Percentiles rank a stretch among this genome's conserved stretches.
These are phyloP conservation scores for Volvox carteri DNA, from an alignment of 163 green algal species.

Conservation along the genomic window DNA sequence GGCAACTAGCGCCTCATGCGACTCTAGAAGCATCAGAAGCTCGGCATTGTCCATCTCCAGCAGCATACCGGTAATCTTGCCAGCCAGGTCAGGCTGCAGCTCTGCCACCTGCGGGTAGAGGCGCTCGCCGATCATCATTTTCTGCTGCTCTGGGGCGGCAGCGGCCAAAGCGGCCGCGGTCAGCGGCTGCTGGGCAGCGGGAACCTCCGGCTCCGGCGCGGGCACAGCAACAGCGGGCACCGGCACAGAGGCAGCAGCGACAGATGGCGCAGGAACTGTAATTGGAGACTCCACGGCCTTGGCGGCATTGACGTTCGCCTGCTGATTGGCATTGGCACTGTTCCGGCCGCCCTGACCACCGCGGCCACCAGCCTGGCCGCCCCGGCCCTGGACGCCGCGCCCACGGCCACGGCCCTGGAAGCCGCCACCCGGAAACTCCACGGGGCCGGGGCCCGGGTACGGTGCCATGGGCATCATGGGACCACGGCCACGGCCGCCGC, in stretches of 20 bases:
- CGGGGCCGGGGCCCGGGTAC: slow-evolving; percentile 34
- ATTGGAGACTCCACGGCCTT: slow-evolving; percentile 8
- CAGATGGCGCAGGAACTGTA: slow-evolving; percentile 35
- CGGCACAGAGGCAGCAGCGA: slow-evolving; percentile 50
- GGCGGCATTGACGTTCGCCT: neutral
- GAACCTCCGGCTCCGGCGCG: slow-evolving; percentile 50
- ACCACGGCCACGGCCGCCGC: slow-evolving; percentile 58
- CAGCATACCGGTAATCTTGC: slow-evolving; percentile 99
- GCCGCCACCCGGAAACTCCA: slow-evolving; percentile 56
- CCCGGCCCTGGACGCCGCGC: slow-evolving; percentile 45
- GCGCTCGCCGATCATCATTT: slow-evolving; percentile 96
- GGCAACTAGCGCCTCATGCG: slow-evolving; percentile 78
- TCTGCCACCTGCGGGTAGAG: slow-evolving; percentile 93
- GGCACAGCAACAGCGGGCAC: slow-evolving; percentile 52
- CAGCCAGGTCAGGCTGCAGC: slow-evolving; percentile 91
- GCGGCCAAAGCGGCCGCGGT: slow-evolving; percentile 69
- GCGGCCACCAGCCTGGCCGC: slow-evolving; percentile 24
- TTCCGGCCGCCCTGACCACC: slow-evolving; percentile 44
- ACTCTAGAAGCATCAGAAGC: slow-evolving; percentile 97
- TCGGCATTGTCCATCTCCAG: slow-evolving; percentile 97
- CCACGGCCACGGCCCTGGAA: slow-evolving; percentile 66
- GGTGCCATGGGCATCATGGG: slow-evolving; percentile 51
- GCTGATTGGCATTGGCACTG: slow-evolving; percentile 35
- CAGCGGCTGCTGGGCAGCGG: slow-evolving; percentile 64
- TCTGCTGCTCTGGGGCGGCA: slow-evolving; percentile 88